phyloP scores from a whole-genome alignment of 2,329 filamentous ascomycete species.

The Trichoderma oligosporum region DNA sequence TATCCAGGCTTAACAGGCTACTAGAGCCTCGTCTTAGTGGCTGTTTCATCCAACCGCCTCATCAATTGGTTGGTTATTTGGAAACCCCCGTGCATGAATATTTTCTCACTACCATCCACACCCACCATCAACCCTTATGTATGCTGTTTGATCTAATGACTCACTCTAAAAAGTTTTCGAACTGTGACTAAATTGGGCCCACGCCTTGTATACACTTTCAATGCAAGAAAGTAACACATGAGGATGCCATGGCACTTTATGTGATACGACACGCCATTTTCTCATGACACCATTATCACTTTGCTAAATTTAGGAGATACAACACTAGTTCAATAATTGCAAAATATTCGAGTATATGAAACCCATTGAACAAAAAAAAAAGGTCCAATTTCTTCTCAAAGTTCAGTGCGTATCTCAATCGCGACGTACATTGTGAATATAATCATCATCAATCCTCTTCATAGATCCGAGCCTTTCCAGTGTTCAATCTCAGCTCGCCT shows the following conservation, averaged over 20 bases:
- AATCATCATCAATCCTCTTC: background rate
- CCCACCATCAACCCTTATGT: background rate
- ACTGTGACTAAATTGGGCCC: background rate
- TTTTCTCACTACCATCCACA: background rate
- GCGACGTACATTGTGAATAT: background rate
- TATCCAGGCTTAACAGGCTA: background rate
- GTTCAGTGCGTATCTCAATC: background rate
- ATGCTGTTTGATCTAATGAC: background rate
- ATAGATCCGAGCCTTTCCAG: background rate
- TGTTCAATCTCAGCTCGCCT: background rate
- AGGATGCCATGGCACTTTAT: background rate
- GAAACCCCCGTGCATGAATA: background rate
- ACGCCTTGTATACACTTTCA: background rate
- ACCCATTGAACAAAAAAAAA: background rate
- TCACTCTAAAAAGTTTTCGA: background rate
- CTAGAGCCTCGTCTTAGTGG: background rate
- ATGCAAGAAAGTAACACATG: no score
- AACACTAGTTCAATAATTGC: background rate
- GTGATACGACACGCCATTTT: background rate
- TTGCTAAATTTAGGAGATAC: fast-evolving
- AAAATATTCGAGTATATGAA: no score
- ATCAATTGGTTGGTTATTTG: background rate
- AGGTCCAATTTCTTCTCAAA: background rate
- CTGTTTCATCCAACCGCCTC: background rate
- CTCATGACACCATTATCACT: background rate